A percentile compares a stretch with the other conserved stretches of the same genome.
Conservation (phyloP, 2,329 filamentous ascomycete species). For the Bisporella sp. region DNA sequence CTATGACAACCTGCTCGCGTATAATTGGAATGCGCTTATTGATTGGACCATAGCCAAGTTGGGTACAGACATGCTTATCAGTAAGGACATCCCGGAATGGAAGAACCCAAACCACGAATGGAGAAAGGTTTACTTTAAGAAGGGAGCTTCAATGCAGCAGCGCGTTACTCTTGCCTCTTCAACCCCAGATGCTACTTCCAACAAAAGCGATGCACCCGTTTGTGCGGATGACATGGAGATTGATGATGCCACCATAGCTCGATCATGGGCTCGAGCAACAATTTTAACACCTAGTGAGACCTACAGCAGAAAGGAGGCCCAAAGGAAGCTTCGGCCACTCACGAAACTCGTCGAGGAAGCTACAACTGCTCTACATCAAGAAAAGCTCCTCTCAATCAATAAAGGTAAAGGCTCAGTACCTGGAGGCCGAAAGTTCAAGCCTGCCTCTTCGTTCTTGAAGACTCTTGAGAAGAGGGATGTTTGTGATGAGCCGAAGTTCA, state of each 20-base stretch:
- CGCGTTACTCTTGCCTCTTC: slow-evolving; percentile 31
- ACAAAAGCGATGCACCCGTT: background rate
- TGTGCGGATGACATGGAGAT: slow-evolving; percentile 16
- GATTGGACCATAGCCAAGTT: slow-evolving; percentile 54
- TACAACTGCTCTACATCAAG: slow-evolving; percentile 13
- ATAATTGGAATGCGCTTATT: slow-evolving; percentile 62
- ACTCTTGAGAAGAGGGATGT: slow-evolving; percentile 46
- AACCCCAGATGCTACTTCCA: slow-evolving; percentile 33
- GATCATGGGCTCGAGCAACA: slow-evolving; percentile 53
- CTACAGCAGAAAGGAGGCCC: slow-evolving; percentile 42
- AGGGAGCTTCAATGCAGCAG: slow-evolving; percentile 37
- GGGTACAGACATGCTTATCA: slow-evolving; percentile 28
- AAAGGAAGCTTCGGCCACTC: slow-evolving; percentile 36
- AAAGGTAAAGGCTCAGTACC: slow-evolving; percentile 51
- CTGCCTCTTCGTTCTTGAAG: slow-evolving; percentile 52
- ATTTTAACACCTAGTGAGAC: slow-evolving; percentile 44
- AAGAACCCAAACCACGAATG: slow-evolving; percentile 30
- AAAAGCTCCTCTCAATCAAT: slow-evolving; percentile 40
- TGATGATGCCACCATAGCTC: slow-evolving; percentile 36
- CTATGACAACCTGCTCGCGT: slow-evolving; percentile 54
- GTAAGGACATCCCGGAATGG: slow-evolving; percentile 46
- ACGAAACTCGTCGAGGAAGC: slow-evolving; percentile 14
- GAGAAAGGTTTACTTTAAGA: slow-evolving; percentile 33
- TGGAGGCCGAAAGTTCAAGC: slow-evolving; percentile 53
- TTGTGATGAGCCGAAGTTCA: slow-evolving; percentile 46